Evolutionary conservation across 805 yeast genomes (phyloP), one percentile per base, ranked within the genome.

Genomic region (Starmerella sirachaensis): DNA sequence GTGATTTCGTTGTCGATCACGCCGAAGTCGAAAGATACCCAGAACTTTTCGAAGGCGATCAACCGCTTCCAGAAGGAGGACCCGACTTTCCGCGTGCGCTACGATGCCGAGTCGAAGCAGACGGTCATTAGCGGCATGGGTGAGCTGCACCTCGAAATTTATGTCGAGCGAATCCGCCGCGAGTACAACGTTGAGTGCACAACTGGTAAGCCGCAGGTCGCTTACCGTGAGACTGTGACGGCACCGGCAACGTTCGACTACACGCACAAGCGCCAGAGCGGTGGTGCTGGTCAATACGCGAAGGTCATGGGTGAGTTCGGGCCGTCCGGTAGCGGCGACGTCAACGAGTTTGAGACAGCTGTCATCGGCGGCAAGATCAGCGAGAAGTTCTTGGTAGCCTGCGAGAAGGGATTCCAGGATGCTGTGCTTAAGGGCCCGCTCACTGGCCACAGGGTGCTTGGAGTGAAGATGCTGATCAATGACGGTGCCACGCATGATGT

Each of bases 261-360:
- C 65, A 79, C 94, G 20, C 97, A 88, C 69, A 91, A 91, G 72
- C 88, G 85, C 59, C 99, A 91, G 68, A 73, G 88, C 56, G 99
- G 99, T 62, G 99, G 99, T 73, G 93, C 97, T 49, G 99, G 99
- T 65, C 99, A 91, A 69, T 91, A 76, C 58, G 98, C 94, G 62
- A 78, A 86, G 66, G 95, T 88, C 55, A 79, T 85, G 61, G 97
- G 99, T 58, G 70, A 67, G 40, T 59, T 86, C 63, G 62, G 68
- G 6, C 75, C 85, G 38, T 57, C 72, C 33, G 80, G 71, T 35
- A 34, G 39, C 7, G 49, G 42, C 12, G 53, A 54, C 35, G 40
- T 42, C 26, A 86, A 86, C 61, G 65, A 65, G 50, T 91, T 88
- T 61, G 74, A 78, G 55, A 79, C 94, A 33, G 81, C 78, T 47